Evolutionary conservation across 108 stramenopile genomes (phyloP).

Genomic region (Cyclotella cryptica): DNA sequence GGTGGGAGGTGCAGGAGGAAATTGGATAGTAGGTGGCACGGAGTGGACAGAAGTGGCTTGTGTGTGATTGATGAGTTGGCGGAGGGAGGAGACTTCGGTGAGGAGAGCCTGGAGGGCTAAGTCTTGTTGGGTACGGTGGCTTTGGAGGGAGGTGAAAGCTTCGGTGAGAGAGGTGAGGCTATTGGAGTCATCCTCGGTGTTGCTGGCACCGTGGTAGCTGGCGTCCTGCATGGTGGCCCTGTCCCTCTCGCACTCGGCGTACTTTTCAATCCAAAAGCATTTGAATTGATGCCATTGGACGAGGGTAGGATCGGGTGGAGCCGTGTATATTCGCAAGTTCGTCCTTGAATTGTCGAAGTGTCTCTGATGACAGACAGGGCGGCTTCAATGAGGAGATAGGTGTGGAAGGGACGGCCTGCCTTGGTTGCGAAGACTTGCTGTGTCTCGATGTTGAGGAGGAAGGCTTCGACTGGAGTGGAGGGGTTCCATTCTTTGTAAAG

Average conservation of each 20-base stretch:
- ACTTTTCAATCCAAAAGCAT: conserved; percentile 2
- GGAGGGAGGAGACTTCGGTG: not conserved
- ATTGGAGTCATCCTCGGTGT: not conserved
- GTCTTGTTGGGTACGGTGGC: conserved; percentile 6
- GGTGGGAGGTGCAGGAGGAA: no score
- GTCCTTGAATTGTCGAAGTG: conserved; percentile 1
- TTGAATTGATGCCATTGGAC: not conserved
- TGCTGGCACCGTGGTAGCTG: not conserved
- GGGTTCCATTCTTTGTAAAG: conserved; percentile 4
- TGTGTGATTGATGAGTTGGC: no score
- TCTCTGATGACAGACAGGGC: not conserved
- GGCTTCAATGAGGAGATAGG: not conserved
- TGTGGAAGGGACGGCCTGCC: not conserved
- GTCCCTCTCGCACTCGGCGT: not conserved
- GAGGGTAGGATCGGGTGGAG: not conserved
- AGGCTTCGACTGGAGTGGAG: not conserved
- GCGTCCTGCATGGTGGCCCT: not conserved
- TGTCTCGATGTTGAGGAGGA: conserved; percentile 1
- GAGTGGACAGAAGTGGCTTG: no score
- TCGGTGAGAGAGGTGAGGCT: conserved; percentile 2
- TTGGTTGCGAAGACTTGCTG: conserved; percentile 2
- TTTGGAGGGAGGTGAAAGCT: not conserved
- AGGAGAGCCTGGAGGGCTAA: not conserved
- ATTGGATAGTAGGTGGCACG: no score
- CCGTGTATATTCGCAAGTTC: not conserved